Base-by-base conservation (phyloP, 257 asterid genomes). In the Scutellaria minor region DNA sequence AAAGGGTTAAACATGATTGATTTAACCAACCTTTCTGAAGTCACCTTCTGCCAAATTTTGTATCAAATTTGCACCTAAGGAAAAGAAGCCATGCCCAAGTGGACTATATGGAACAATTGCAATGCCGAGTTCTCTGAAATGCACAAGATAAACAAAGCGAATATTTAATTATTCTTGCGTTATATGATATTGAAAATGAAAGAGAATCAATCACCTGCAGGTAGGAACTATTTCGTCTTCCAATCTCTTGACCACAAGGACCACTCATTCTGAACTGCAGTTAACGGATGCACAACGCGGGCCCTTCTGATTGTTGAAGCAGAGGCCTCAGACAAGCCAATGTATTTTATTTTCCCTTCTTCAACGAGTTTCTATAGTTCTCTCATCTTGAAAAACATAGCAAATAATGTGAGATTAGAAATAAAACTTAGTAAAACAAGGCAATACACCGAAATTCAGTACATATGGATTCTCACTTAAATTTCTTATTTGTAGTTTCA, bases 241-340 rank as follows among this genome's bases (percentile, higher is more conserved):
- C 58, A 78, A 70, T 88, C 96, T 73, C 95, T 82, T 9, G 92
- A 65, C 93, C 92, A 88, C 71, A 88, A 74, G 0, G 96, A 90
- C 96, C 96, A 90, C 66, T 90, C 97, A 5, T 77, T 79, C 80
- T 90, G 96, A 46, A 88, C 80, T 0, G 95, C 92, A 52, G 89
- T 83, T 75, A 90, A 15, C 0, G 95, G 92, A 80, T 90, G 96
- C 62, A 90, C 81, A 7, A 85, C 87, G 41, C 87, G 91, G n/a
- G 96, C 94, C 81, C 96, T 87, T 81, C 84, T 82, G 66, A 90
- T 88, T 31, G 97, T 86, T 20, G 91, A 82, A 76, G 90, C 87
- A 57, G 86, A 83, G 31, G 97, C 91, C 85, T 88, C 96, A 0
- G 96, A 90, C 41, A 90, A 80, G 47, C 96, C 97, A 62, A 88